A percentile compares a stretch with the other conserved stretches of the same genome.
Conservation (phyloP, 164 flowering plant genomes). For the Dillenia suffruticosa region DNA sequence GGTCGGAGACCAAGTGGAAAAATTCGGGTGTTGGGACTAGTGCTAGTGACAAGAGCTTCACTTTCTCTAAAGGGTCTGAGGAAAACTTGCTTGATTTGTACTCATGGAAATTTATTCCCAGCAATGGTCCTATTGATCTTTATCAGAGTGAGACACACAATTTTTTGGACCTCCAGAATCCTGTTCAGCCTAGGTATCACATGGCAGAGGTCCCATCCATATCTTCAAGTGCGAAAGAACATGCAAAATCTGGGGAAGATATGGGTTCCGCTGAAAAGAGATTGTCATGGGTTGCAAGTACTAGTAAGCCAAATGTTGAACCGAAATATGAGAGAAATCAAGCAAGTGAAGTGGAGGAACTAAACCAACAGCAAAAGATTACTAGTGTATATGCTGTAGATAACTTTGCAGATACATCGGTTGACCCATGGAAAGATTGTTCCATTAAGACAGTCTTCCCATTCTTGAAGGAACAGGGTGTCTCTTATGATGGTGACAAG, state of each 20-base stretch:
- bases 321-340: conserved; percentile 30
- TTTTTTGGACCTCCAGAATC: conserved; percentile 29
- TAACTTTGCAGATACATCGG: conserved; percentile 30
- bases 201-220: conserved; percentile 10
- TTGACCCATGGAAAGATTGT: conserved; percentile 65
- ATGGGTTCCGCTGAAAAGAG: conserved; percentile 38
- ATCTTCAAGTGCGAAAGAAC: too few relatives aligned
- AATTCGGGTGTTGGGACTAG: conserved; percentile 19
- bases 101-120: conserved; percentile 43
- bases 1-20: conserved; percentile 44
- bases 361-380: conserved; percentile 24
- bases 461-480: conserved; percentile 37
- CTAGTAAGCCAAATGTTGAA: conserved; percentile 38
- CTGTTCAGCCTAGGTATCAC: conserved; percentile 28
- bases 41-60: conserved; percentile 34
- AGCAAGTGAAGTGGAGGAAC: conserved; percentile 32
- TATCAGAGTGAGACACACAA: conserved; percentile 21
- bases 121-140: conserved; percentile 37
- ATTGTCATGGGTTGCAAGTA: conserved; percentile 46
- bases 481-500: conserved; percentile 20
- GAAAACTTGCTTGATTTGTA: conserved; percentile 50
- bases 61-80: conserved; percentile 39
- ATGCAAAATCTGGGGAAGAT: conserved; percentile 29
- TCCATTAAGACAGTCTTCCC: conserved; percentile 73
- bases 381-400: conserved; percentile 27